Evolutionary conservation across 192 early-diverging fungal genomes (phyloP).

Genomic region (Coemansia sp.): DNA sequence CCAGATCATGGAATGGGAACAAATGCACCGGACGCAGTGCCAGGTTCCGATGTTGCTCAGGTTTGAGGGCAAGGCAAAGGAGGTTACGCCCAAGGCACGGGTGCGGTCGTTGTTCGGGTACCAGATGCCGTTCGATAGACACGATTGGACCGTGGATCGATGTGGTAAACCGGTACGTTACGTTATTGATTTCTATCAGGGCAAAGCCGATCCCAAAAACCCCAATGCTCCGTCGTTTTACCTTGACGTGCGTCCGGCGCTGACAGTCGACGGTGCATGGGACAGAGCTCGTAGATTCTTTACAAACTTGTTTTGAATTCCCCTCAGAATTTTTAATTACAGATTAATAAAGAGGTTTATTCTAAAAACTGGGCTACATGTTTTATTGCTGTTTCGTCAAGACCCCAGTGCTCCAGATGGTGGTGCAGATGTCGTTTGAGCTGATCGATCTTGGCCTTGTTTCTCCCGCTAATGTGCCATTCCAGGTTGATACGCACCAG

Average conservation of each 20-base stretch:
- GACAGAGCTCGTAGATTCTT: slow-evolving; percentile 31
- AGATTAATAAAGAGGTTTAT: neutral
- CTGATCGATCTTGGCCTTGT: slow-evolving; percentile 9
- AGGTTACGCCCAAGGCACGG: slow-evolving; percentile 42
- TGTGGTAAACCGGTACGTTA: slow-evolving; percentile 85
- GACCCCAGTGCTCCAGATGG: slow-evolving; percentile 14
- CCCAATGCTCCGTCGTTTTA: slow-evolving; percentile 67
- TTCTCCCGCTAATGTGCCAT: neutral
- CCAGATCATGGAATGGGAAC: slow-evolving; percentile 86
- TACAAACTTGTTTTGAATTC: slow-evolving; percentile 4
- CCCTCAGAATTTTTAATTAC: neutral
- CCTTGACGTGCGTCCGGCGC: slow-evolving; percentile 85
- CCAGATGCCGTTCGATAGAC: slow-evolving; percentile 85
- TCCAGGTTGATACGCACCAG: slow-evolving; percentile 15
- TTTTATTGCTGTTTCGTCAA: neutral
- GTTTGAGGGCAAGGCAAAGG: slow-evolving; percentile 50
- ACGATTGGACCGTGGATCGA: slow-evolving; percentile 93
- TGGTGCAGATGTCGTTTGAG: slow-evolving; percentile 16
- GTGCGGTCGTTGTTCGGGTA: slow-evolving; percentile 57
- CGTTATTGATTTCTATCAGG: slow-evolving; percentile 91
- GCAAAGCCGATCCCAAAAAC: slow-evolving; percentile 55
- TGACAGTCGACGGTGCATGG: slow-evolving; percentile 54
- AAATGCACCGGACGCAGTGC: slow-evolving; percentile 27
- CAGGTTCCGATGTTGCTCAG: slow-evolving; percentile 38
- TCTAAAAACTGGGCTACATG: neutral